phyloP scores from a whole-genome alignment of 495 filamentous ascomycete species.

The Penicillium salamii region DNA sequence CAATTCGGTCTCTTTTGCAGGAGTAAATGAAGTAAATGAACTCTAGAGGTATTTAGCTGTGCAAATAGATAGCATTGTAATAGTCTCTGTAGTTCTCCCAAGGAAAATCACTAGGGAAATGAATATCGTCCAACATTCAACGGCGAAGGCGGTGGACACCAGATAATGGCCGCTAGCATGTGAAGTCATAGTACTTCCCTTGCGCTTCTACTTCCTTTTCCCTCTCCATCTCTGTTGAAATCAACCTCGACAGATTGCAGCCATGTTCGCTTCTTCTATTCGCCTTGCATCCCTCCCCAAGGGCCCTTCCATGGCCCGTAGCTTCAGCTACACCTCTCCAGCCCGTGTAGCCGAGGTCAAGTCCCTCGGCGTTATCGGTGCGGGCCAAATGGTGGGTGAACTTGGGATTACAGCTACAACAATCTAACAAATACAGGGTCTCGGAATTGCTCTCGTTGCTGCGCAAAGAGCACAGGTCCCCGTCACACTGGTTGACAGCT shows the following conservation, averaged over 20 bases:
- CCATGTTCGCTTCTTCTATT: constrained; percentile 37
- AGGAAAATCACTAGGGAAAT: too few relatives aligned
- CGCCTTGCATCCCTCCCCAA: constrained; percentile 20
- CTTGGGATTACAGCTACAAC: background rate
- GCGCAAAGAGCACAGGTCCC: constrained; percentile 80
- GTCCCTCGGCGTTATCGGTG: constrained; percentile 87
- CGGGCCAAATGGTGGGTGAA: constrained; percentile 84
- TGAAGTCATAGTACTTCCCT: constrained; percentile 7
- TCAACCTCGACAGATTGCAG: background rate
- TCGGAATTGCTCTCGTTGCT: constrained; percentile 95
- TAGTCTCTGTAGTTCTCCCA: too few relatives aligned
- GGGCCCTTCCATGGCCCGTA: constrained; percentile 34
- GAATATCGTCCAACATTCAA: too few relatives aligned
- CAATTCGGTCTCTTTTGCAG: too few relatives aligned
- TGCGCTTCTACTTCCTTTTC: constrained; percentile 1
- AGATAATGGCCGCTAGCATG: constrained; percentile 5
- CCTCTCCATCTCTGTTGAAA: background rate
- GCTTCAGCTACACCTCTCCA: constrained; percentile 43
- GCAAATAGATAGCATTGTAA: too few relatives aligned
- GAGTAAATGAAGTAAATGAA: too few relatives aligned
- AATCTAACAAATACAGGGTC: constrained; percentile 57
- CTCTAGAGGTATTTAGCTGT: too few relatives aligned
- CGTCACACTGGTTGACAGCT: constrained; percentile 83
- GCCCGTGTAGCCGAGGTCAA: constrained; percentile 71
- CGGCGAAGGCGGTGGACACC: background rate